Evolutionary conservation across 2,329 filamentous ascomycete genomes (phyloP).

Genomic region (Chaetomiaceae sp.): DNA sequence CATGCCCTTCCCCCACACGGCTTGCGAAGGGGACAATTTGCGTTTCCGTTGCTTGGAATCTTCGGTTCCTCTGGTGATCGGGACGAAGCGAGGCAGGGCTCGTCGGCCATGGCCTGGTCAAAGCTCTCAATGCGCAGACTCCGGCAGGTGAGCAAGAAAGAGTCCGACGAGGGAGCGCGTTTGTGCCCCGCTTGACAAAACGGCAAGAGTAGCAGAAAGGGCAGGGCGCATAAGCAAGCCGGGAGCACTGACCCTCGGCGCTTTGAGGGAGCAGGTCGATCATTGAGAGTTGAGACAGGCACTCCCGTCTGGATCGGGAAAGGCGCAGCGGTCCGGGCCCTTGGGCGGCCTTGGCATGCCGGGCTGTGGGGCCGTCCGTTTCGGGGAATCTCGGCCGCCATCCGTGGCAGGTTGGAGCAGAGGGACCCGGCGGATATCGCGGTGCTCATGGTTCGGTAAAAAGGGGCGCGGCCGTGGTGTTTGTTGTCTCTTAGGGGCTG

Average conservation of each 20-base stretch:
- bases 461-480: too few species aligned
- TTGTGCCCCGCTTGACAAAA: conserved; percentile 7
- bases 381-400: not conserved
- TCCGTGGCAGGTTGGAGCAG: too few species aligned
- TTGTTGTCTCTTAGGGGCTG: too few species aligned
- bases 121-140: conserved; percentile 20
- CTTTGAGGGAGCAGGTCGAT: conserved; percentile 22
- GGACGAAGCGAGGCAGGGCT: conserved; percentile 14
- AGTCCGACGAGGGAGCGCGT: not conserved
- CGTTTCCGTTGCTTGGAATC: conserved; percentile 10
- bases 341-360: conserved; percentile 19
- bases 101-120: conserved; percentile 13
- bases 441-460: too few species aligned
- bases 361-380: conserved; percentile 3
- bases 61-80: conserved; percentile 17
- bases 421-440: too few species aligned
- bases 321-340: conserved; percentile 20
- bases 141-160: not conserved
- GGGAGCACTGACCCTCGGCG: conserved; percentile 21
- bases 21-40: conserved; percentile 9
- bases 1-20: not conserved
- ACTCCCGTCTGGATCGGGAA: conserved; percentile 23
- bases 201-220: conserved; percentile 4
- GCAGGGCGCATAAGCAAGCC: conserved; percentile 4
- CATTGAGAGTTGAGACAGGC: conserved; percentile 21